These are phyloP conservation scores for Penicillium expansum DNA, from an alignment of 2,329 filamentous ascomycete genomes.

Conservation along the genomic window DNA sequence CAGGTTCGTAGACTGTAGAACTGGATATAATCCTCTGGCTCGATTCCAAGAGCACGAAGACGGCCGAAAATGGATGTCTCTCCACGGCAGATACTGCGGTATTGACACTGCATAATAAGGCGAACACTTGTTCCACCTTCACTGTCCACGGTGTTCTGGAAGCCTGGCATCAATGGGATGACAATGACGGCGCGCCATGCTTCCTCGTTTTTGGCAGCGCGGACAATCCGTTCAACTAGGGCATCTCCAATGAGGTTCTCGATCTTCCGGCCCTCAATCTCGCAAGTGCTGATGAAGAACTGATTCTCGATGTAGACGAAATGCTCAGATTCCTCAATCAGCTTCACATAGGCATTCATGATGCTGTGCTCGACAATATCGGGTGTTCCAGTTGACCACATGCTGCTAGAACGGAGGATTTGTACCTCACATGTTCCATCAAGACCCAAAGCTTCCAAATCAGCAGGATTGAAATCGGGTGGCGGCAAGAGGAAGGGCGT, in stretches of 20 bases:
- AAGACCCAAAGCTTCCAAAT: conserved; percentile 82
- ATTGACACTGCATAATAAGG: conserved; percentile 95
- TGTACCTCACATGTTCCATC: conserved; percentile 96
- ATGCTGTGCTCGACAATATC: conserved; percentile 90
- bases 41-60: conserved; percentile 73
- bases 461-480: conserved; percentile 82
- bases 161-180: conserved; percentile 96
- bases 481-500: conserved; percentile 91
- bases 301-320: conserved; percentile 99
- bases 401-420: conserved; percentile 82
- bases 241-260: conserved; percentile 93
- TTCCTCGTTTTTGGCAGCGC: conserved; percentile 78
- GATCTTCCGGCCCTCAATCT: conserved; percentile 82
- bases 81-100: conserved; percentile 90
- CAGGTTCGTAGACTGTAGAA: conserved; percentile 92
- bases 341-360: conserved; percentile 89
- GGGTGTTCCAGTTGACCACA: conserved; percentile 86
- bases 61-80: conserved; percentile 89
- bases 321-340: conserved; percentile 93
- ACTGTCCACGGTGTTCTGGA: conserved; percentile 92
- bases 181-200: conserved; percentile 87
- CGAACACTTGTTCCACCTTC: conserved; percentile 93
- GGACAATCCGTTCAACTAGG: conserved; percentile 83
- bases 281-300: conserved; percentile 93
- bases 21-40: conserved; percentile 90